These are phyloP conservation scores for Pseudocercospora vitis DNA, from an alignment of 2,329 filamentous ascomycete genomes.

Conservation along the genomic window DNA sequence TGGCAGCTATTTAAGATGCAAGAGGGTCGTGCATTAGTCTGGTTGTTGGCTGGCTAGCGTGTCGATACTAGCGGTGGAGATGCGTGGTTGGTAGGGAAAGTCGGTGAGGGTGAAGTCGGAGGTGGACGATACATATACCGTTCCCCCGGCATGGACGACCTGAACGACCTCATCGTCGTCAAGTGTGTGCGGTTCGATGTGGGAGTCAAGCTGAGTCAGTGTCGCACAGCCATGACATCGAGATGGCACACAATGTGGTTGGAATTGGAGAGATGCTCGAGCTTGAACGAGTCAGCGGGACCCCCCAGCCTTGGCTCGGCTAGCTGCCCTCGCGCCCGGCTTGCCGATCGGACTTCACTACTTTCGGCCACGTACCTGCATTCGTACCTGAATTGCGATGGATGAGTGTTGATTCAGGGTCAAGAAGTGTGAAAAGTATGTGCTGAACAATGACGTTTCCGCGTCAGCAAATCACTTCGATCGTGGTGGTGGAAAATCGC, in stretches of 20 bases:
- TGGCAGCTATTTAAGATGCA: not conserved
- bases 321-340: not conserved
- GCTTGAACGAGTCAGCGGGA: constrained; percentile 8
- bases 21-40: constrained; percentile 1
- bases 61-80: constrained; percentile 5
- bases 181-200: not conserved
- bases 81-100: constrained; percentile 5
- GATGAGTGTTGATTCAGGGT: not conserved
- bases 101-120: not conserved
- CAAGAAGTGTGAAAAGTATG: not conserved
- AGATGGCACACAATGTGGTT: not conserved
- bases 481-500: not conserved
- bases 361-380: constrained; percentile 1
- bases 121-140: not conserved
- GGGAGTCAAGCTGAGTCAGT: not conserved
- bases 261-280: not conserved
- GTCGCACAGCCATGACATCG: not conserved
- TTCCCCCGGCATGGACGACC: too few relatives aligned
- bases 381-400: constrained; percentile 1
- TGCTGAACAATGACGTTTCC: not conserved
- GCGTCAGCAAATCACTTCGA: not conserved
- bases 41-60: too few relatives aligned
- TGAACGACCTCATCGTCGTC: not conserved
- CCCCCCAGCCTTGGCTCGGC: not conserved
- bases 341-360: not conserved